A percentile compares a stretch with the other conserved stretches of the same genome.
These are phyloP conservation scores for Tulasnella sp. DNA, from an alignment of 768 basidiomycete genomes.

Conservation along the genomic window DNA sequence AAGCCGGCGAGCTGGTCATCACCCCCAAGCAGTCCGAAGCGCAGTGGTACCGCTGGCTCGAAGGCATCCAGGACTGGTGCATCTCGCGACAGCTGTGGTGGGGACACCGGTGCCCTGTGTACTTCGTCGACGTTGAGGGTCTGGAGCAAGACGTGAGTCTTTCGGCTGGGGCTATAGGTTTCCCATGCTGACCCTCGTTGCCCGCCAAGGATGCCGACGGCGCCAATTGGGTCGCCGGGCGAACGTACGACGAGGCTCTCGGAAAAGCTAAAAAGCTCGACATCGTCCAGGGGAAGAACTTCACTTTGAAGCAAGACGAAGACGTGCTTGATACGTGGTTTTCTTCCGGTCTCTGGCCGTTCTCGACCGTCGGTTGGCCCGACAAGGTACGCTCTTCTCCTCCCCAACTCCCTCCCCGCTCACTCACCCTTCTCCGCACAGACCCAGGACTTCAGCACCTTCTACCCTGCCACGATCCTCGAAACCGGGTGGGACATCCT, in stretches of 20 bases:
- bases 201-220: slow-evolving; percentile 47
- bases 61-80: slow-evolving; percentile 97
- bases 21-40: slow-evolving; percentile 75
- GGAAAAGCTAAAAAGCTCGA: slow-evolving; percentile 52
- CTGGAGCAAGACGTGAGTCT: slow-evolving; percentile 47
- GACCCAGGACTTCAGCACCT: slow-evolving; percentile 67
- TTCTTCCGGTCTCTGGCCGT: slow-evolving; percentile 95
- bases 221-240: slow-evolving; percentile 85
- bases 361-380: slow-evolving; percentile 96
- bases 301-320: slow-evolving; percentile 80
- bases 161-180: not conserved
- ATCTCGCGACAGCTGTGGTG: slow-evolving; percentile 99
- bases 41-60: slow-evolving; percentile 96
- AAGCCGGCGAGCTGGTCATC: slow-evolving; percentile 76
- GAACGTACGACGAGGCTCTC: slow-evolving; percentile 63
- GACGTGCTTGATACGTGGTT: slow-evolving; percentile 99
- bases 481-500: slow-evolving; percentile 99
- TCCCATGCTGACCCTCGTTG: not conserved
- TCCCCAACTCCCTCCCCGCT: not conserved
- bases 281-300: slow-evolving; percentile 47
- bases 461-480: slow-evolving; percentile 82
- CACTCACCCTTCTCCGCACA: slow-evolving; percentile 23
- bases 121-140: slow-evolving; percentile 80
- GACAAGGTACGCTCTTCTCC: slow-evolving; percentile 44
- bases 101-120: slow-evolving; percentile 95